Percentiles rank a stretch among this genome's conserved stretches.
Evolutionary conservation across 2,329 filamentous ascomycete species (phyloP).

Genomic region (Dothideomycetes sp.): DNA sequence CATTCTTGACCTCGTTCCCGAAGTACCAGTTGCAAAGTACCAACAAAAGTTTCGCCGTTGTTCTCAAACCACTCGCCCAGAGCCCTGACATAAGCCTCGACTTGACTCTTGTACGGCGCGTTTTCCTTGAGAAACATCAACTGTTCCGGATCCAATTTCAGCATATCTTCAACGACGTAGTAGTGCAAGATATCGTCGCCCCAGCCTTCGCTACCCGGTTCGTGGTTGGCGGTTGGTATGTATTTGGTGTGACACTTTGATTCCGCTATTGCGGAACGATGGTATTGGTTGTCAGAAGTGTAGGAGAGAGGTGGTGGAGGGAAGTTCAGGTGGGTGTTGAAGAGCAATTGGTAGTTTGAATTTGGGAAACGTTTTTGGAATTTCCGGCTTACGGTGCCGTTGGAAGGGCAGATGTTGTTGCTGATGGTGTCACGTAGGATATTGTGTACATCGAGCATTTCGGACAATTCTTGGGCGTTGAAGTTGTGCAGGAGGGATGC

Average conservation of each 20-base stretch:
- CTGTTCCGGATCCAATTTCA: constrained; percentile 54
- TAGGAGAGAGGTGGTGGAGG: constrained; percentile 27
- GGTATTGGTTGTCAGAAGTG: constrained; percentile 13
- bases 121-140: constrained; percentile 49
- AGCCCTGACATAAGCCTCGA: constrained; percentile 44
- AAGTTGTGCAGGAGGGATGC: constrained; percentile 51
- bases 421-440: constrained; percentile 49
- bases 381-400: constrained; percentile 50
- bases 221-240: constrained; percentile 16
- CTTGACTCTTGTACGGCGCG: constrained; percentile 47
- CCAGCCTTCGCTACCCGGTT: constrained; percentile 51
- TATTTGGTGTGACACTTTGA: constrained; percentile 16
- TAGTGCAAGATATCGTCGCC: constrained; percentile 56
- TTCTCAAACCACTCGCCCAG: constrained; percentile 54
- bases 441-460: constrained; percentile 49
- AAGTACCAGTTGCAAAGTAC: constrained; percentile 50
- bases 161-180: constrained; percentile 55
- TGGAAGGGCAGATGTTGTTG: constrained; percentile 52
- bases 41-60: constrained; percentile 53
- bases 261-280: constrained; percentile 1
- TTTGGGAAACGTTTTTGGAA: constrained; percentile 49
- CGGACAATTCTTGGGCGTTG: constrained; percentile 45
- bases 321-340: constrained; percentile 46
- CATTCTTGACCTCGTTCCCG: constrained; percentile 45
- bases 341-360: constrained; percentile 39